Percentiles rank a stretch among this genome's conserved stretches.
Conservation (phyloP, 2,329 filamentous ascomycete species). For the Claviceps citrina region DNA sequence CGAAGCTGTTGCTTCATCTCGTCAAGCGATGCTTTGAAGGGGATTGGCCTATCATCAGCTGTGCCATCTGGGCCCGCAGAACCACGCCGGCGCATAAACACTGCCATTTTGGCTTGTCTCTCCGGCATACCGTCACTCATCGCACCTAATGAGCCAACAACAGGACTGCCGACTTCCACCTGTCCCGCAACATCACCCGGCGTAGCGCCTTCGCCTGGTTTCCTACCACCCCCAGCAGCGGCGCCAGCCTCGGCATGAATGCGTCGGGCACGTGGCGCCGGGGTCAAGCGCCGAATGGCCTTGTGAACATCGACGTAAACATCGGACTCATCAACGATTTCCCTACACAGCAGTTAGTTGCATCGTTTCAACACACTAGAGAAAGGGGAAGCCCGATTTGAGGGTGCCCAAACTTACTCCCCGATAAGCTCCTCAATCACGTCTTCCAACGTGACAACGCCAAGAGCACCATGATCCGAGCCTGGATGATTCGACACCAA, state of each 20-base stretch:
- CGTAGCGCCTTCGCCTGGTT: constrained; percentile 15
- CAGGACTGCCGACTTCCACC: constrained; percentile 17
- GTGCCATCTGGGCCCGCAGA: constrained; percentile 40
- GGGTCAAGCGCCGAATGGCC: constrained; percentile 76
- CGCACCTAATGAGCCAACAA: constrained; percentile 21
- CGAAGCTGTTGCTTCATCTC: constrained; percentile 50
- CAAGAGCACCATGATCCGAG: constrained; percentile 78
- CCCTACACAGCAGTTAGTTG: no score
- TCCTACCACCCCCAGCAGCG: constrained; percentile 18
- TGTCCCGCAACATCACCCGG: constrained; percentile 28
- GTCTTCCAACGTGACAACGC: constrained; percentile 91
- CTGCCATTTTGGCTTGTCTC: constrained; percentile 35
- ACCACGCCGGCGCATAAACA: constrained; percentile 43
- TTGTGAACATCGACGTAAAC: constrained; percentile 98
- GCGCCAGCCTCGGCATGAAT: constrained; percentile 22
- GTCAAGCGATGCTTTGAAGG: constrained; percentile 44
- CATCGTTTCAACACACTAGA: no score
- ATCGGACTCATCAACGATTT: constrained; percentile 97
- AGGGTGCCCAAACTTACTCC: constrained; percentile 56
- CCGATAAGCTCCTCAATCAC: constrained; percentile 98
- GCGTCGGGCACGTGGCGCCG: constrained; percentile 61
- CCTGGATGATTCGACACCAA: constrained; percentile 80
- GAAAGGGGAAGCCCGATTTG: no score
- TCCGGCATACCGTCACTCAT: constrained; percentile 26
- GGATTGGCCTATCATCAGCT: constrained; percentile 27